These are phyloP conservation scores for Fistulifera solaris DNA, from an alignment of 108 stramenopile genomes.

Conservation along the genomic window DNA sequence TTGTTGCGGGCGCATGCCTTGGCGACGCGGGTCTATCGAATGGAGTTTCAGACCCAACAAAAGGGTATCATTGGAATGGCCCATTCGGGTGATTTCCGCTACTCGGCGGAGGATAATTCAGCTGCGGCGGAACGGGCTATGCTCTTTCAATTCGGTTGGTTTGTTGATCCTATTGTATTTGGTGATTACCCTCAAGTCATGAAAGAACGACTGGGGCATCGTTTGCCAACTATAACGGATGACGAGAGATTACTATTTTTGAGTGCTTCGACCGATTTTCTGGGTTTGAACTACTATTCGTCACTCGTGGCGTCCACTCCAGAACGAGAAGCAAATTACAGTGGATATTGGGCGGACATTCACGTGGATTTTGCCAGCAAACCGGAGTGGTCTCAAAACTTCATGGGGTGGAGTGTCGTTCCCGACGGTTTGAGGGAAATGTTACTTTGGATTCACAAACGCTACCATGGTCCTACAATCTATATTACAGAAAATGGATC, in stretches of 20 bases:
- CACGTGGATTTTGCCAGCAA: conserved; percentile 39
- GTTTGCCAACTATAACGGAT: conserved; percentile 70
- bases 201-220: conserved; percentile 45
- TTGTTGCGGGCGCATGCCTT: conserved; percentile 79
- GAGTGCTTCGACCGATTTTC: conserved; percentile 68
- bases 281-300: conserved; percentile 92
- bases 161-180: conserved; percentile 60
- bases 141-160: conserved; percentile 84
- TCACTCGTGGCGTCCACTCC: conserved; percentile 41
- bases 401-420: conserved; percentile 60
- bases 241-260: conserved; percentile 34
- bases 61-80: conserved; percentile 74
- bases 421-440: conserved; percentile 67
- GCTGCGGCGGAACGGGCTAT: conserved; percentile 74
- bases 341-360: conserved; percentile 73
- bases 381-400: conserved; percentile 47
- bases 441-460: conserved; percentile 54
- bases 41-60: conserved; percentile 38
- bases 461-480: conserved; percentile 50
- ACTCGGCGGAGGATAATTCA: conserved; percentile 25
- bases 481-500: conserved; percentile 79
- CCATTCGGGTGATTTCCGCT: conserved; percentile 80
- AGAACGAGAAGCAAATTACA: conserved; percentile 13
- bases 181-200: conserved; percentile 85
- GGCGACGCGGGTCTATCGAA: conserved; percentile 63